Evolutionary conservation across 75 land plant genomes (phyloP).

Genomic region (Cryptomeria japonica): DNA sequence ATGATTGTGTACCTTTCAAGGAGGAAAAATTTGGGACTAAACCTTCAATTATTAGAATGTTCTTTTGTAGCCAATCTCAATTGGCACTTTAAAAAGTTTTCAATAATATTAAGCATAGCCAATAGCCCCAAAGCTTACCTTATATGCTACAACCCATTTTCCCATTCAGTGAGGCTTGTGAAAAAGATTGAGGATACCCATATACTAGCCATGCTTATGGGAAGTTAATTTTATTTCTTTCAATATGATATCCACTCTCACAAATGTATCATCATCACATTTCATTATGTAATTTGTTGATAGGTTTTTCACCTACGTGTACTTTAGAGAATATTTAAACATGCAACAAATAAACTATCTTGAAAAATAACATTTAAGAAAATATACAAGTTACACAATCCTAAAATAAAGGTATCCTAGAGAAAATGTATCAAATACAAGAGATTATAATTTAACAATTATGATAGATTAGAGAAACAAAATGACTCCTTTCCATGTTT

Average conservation of each 20-base stretch:
- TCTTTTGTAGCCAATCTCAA: neutral
- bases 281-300: constrained; percentile 67
- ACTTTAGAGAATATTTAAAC: neutral
- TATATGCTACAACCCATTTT: constrained; percentile 73
- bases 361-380: neutral
- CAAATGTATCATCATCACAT: constrained; percentile 76
- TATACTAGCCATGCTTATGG: constrained; percentile 30
- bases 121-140: constrained; percentile 29
- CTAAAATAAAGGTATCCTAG: neutral
- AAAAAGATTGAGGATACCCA: constrained; percentile 70
- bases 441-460: neutral
- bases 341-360: neutral
- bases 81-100: neutral
- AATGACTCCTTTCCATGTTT: neutral
- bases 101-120: neutral
- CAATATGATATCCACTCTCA: constrained; percentile 57
- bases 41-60: neutral
- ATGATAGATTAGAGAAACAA: neutral
- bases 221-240: constrained; percentile 17
- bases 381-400: neutral
- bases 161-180: constrained; percentile 64
- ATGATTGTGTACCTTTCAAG: neutral
- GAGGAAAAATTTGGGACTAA: neutral
- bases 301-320: constrained; percentile 50
- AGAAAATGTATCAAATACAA: neutral